phyloP scores from a whole-genome alignment of 2,329 filamentous ascomycete genomes.

The Aulographum hederae region DNA sequence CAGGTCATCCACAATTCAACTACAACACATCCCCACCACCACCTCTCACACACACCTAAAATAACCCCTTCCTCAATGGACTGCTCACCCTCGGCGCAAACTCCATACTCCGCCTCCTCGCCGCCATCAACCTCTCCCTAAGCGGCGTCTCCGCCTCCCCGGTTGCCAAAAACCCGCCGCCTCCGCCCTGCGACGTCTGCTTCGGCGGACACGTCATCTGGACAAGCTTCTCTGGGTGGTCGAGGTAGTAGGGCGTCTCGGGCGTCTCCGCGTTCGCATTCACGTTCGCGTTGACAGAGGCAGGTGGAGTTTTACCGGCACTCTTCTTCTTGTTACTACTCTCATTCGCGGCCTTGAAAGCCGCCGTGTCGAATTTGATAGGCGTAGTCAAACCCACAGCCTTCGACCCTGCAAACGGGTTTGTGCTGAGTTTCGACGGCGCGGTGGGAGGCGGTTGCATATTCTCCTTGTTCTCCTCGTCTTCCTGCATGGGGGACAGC shows the following conservation, averaged over 20 bases:
- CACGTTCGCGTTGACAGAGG: no score
- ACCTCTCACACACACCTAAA: no score
- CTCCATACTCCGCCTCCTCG: conserved; percentile 5
- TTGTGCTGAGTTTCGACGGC: no score
- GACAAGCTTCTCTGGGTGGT: conserved; percentile 21
- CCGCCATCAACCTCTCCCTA: conserved; percentile 10
- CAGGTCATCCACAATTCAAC: no score
- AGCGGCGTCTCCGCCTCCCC: conserved; percentile 7
- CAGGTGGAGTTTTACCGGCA: no score
- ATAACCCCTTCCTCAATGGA: conserved; percentile 2
- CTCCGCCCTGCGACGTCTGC: conserved; percentile 12
- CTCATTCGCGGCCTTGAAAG: no score
- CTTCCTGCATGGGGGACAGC: no score
- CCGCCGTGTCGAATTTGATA: no score
- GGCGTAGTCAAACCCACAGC: no score
- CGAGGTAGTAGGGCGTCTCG: conserved; percentile 25
- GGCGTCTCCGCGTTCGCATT: conserved; percentile 13
- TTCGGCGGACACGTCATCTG: conserved; percentile 38
- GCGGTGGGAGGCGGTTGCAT: conserved; percentile 9
- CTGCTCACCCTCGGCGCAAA: conserved; percentile 1
- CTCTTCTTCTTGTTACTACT: no score
- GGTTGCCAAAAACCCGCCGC: conserved; percentile 3
- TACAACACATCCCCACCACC: no score
- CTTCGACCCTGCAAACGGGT: no score
- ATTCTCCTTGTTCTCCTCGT: conserved; percentile 7